phyloP scores from a whole-genome alignment of 805 yeast genomes.

The Hanseniaspora meyeri region DNA sequence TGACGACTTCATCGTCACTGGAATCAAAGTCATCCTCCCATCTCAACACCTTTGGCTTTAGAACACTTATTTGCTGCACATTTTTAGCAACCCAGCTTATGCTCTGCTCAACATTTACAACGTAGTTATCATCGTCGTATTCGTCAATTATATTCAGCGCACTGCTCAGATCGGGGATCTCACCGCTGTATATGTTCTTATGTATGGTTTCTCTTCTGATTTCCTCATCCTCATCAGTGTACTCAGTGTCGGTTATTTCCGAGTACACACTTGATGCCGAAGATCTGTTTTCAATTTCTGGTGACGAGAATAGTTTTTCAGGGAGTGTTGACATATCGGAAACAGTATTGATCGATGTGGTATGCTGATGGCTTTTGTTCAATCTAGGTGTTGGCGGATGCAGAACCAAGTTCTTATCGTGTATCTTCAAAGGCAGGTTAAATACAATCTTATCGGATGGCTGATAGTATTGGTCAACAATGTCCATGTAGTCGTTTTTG shows the following conservation, averaged over 20 bases:
- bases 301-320: constrained; percentile 10
- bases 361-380: constrained; percentile 1
- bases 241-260: neutral
- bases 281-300: constrained; percentile 10
- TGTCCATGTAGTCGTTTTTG: neutral
- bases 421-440: neutral
- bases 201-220: neutral
- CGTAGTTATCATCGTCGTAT: neutral
- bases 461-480: neutral
- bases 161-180: neutral
- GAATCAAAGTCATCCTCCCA: constrained; percentile 2
- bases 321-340: constrained; percentile 12
- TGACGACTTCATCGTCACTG: neutral
- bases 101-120: neutral
- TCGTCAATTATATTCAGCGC: neutral
- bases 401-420: neutral
- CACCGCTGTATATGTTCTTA: neutral
- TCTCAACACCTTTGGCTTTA: neutral
- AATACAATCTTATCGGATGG: neutral
- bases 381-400: neutral
- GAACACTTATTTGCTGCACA: neutral
- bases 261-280: constrained; percentile 11
- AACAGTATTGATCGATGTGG: neutral
- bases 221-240: neutral
- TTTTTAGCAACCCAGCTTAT: neutral